Evolutionary conservation across 768 basidiomycete genomes (phyloP), one percentile per base, ranked within the genome.

Genomic region (Kwoniella dendrophila): DNA sequence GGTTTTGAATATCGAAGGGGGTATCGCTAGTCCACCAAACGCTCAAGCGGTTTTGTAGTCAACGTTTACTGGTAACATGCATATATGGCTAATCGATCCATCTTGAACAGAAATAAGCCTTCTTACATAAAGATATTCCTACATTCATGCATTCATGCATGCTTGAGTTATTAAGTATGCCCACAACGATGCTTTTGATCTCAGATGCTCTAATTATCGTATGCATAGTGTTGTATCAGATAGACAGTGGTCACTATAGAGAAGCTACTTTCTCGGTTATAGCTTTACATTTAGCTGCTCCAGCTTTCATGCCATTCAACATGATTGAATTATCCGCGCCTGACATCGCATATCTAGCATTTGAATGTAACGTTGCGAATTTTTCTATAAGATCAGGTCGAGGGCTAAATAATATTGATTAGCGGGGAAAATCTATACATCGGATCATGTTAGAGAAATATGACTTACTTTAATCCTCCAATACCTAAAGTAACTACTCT

Each of bases 311-410:
- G 11, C 53, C 51, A n/a, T 32, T 33, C 4, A 72, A 40, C 53
- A 72, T 26, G 32, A 72, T 48, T 10, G 52, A 59, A 40, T 59
- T 69, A 40, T 72, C 71, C 0, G 68, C 68, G 11, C 71, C 71
- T 2, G 68, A 56, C 71, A 72, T 72, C 27, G 62, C 64, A 32
- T 47, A 73, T 26, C 72, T 47, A 30, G 61, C 67, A 36, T 67
- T 64, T 14, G 49, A 14, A 41, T 64, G 51, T 27, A 52, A 56
- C 11, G 22, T 45, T 7, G 59, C 69, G n/a, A 71, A 62, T 41
- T 68, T 69, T 50, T 71, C 69, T 26, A 73, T 56, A 16, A 73
- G 56, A 45, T 73, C 69, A 4, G 67, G 67, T 32, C 72, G 62
- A 30, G 44, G 45, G 40, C 67, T 71, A 24, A 11, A 32, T 22